Percentiles rank a stretch among this genome's conserved stretches.
Evolutionary conservation across 2,329 filamentous ascomycete species (phyloP).

Genomic region (Ophiostoma piceae): DNA sequence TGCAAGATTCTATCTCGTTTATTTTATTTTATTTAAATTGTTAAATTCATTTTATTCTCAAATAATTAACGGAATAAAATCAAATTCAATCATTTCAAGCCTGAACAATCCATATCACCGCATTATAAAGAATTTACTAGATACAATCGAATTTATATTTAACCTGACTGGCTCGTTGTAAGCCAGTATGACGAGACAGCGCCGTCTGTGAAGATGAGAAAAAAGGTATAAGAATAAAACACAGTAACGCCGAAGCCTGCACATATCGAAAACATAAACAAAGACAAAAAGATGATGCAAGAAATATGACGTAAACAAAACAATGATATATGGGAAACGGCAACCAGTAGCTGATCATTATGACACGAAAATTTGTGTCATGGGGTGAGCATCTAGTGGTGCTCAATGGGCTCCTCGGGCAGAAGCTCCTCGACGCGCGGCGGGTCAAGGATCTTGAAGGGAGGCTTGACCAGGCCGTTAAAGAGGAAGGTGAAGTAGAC

Average conservation of each 20-base stretch:
- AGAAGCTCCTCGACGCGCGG: constrained; percentile 60
- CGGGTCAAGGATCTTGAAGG: constrained; percentile 51
- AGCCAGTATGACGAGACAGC: background rate
- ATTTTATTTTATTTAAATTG: too few species aligned
- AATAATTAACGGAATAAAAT: too few species aligned
- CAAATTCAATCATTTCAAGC: too few species aligned
- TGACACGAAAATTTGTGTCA: background rate
- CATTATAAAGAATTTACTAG: too few species aligned
- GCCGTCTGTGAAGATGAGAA: background rate
- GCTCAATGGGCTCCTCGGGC: constrained; percentile 80
- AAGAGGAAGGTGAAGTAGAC: constrained; percentile 97
- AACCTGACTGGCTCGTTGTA: background rate
- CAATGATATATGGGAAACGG: background rate
- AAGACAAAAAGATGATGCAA: background rate
- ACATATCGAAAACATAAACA: background rate
- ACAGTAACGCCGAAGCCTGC: background rate
- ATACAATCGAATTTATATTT: too few species aligned
- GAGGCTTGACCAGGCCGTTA: constrained; percentile 86
- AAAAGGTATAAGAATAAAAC: background rate
- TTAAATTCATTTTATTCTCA: too few species aligned
- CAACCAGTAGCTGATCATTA: background rate
- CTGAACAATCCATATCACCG: too few species aligned
- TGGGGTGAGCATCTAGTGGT: constrained; percentile 36
- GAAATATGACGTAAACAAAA: background rate
- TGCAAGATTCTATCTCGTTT: too few species aligned